phyloP scores from a whole-genome alignment of 352 stramenopile species.

The Peronosclerospora sorghi region DNA sequence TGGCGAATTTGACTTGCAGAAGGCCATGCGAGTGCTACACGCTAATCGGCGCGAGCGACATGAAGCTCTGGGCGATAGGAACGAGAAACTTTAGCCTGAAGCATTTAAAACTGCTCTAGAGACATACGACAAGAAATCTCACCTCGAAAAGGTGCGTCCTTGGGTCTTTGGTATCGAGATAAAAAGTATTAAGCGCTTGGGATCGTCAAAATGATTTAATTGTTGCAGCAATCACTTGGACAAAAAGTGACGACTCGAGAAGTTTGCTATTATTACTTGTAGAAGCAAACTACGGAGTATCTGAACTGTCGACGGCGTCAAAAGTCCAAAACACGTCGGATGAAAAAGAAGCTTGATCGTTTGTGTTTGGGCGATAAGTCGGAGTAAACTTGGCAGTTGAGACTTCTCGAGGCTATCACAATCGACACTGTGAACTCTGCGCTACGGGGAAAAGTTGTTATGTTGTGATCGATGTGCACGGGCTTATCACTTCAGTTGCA shows the following conservation, averaged over 20 bases:
- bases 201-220: too few species aligned
- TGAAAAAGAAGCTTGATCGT: constrained; percentile 37
- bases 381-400: constrained; percentile 19
- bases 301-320: constrained; percentile 31
- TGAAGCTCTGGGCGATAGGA: constrained; percentile 12
- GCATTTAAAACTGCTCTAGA: constrained; percentile 32
- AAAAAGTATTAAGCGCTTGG: constrained; percentile 1
- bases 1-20: constrained; percentile 35
- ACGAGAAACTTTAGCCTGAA: constrained; percentile 23
- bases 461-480: constrained; percentile 61
- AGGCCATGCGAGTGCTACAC: constrained; percentile 29
- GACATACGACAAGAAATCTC: constrained; percentile 50
- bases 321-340: constrained; percentile 37
- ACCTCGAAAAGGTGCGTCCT: constrained; percentile 34
- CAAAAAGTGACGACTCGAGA: constrained; percentile 27
- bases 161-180: background rate
- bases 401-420: too few species aligned
- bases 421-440: constrained; percentile 54
- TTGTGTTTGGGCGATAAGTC: constrained; percentile 29
- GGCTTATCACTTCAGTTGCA: constrained; percentile 61
- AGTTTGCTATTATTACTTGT: constrained; percentile 54
- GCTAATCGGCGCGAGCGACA: constrained; percentile 18
- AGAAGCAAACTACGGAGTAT: constrained; percentile 50
- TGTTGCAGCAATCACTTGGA: constrained; percentile 31
- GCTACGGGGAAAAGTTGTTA: constrained; percentile 50